Evolutionary conservation across 1,284 basidiomycete genomes (phyloP), one percentile per base, ranked within the genome.

Genomic region (Tetrapyrgos nigripes): DNA sequence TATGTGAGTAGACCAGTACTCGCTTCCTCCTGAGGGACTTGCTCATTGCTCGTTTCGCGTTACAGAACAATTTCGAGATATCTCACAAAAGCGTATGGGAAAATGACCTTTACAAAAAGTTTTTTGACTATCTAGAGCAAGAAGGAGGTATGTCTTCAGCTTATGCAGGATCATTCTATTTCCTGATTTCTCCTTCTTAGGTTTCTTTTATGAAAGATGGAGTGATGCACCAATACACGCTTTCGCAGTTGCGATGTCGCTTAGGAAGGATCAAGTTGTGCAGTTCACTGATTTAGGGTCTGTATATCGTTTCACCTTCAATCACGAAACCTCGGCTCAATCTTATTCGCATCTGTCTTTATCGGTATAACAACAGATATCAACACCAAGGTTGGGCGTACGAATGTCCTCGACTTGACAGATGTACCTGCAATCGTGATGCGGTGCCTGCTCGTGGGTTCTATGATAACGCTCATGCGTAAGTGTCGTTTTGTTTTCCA

Each of bases 171-270:
- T 33, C 43, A 37, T 47, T 55, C 44, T 27, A 17, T 26, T 49
- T 14, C 14, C 10, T 5, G 26, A 49, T 17, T 23, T 49, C 47
- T 8, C 27, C 19, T 37, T n/a, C 31, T 3, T 28, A 35, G 57
- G 57, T 4, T 70, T 70, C 57, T 72, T 72, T 49, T 72, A 72
- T 40, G 70, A 72, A 61, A 64, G 70, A 37, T 72, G 70, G 70
- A 56, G 65, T 23, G 70, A 72, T 47, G 60, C 69, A 1, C 69
- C 70, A n/a, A 53, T 72, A 10, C 70, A 72, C 50, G 70, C 69
- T 1, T 72, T 61, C 55, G 70, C 65, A 23, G 31, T 70, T 29
- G 62, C 69, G 1, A 70, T 72, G 70, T 58, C 65, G 4, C 60
- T 70, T 13, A 61, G 68, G 24, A 70, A 70, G 29, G 68, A 70